Conservation (phyloP, 352 stramenopile genomes). For the Thalassiosira mediterranea region DNA sequence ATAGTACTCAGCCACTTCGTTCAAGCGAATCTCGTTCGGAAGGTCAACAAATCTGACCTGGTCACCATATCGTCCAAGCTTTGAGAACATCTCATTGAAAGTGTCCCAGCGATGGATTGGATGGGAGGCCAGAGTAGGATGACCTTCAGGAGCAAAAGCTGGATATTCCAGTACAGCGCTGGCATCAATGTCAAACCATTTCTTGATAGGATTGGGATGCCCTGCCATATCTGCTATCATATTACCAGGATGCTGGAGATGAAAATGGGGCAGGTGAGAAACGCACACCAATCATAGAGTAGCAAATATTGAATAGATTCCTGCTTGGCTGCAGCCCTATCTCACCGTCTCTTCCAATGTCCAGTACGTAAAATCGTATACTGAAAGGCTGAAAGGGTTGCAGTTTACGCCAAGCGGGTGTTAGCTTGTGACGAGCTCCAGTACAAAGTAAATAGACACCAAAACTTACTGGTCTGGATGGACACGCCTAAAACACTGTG, state of each 20-base stretch:
- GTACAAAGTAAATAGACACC: too few relatives aligned
- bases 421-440: not conserved
- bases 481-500: constrained; percentile 57
- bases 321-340: too few relatives aligned
- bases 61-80: constrained; percentile 57
- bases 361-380: constrained; percentile 73
- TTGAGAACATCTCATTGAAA: constrained; percentile 38
- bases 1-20: constrained; percentile 58
- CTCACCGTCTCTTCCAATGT: constrained; percentile 38
- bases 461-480: constrained; percentile 51
- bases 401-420: too few relatives aligned
- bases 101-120: constrained; percentile 49
- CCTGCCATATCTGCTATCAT: constrained; percentile 53
- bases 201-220: constrained; percentile 59
- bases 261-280: not conserved
- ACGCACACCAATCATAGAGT: too few relatives aligned
- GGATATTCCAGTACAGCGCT: constrained; percentile 48
- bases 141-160: constrained; percentile 11
- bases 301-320: constrained; percentile 1
- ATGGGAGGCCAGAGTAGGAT: constrained; percentile 36
- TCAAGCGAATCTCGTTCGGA: constrained; percentile 53
- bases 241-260: constrained; percentile 53
- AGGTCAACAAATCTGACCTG: constrained; percentile 59
- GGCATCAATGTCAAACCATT: constrained; percentile 54
- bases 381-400: constrained; percentile 34